Base-by-base conservation (phyloP, 1,284 basidiomycete species). In the Xerocomus minutiporus region DNA sequence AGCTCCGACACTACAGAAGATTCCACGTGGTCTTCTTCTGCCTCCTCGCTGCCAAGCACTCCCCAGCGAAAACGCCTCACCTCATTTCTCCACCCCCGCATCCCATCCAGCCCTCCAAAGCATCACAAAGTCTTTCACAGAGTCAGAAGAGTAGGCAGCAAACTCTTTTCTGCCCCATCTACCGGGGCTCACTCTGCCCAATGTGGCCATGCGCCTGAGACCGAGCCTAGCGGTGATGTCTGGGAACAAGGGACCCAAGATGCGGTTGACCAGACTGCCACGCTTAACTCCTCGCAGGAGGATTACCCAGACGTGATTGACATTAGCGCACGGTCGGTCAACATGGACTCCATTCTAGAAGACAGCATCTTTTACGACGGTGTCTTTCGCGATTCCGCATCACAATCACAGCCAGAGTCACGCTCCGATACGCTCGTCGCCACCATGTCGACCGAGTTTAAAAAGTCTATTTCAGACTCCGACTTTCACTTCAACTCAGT, bases 391-490 rank as follows among this genome's bases (percentile, higher is more conserved):
- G 54, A 60, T 29, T 54, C 51, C 4, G 31, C 31, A 23, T 49
- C 43, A 2, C 56, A 51, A 23, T 38, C 52, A 42, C 57, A 46
- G 35, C 47, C 46, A 2, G 52, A 50, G 11, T 60, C 50, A 0
- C 41, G n/a, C 0, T 66, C 64, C 42, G 66, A 67, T 26, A 43
- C 53, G n/a, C 55, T 70, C 5, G 28, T 68, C 17, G 45, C 52
- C 32, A n/a, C 31, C 15, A 32, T 32, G 13, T 53, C 56, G 1
- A 32, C 28, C 2, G 32, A 45, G 9, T 42, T 31, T 1, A 34
- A 20, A 17, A 48, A 46, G 9, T 59, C 56, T 35, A 25, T 35
- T 60, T 61, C 48, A 44, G 50, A 55, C 23, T 61, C 61, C 59
- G 61, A 51, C 6, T 43, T 31, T 1, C 32, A 9, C 2, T 8